Evolutionary conservation across 805 yeast genomes (phyloP).

Genomic region (Myxozyma vanderwaltii): DNA sequence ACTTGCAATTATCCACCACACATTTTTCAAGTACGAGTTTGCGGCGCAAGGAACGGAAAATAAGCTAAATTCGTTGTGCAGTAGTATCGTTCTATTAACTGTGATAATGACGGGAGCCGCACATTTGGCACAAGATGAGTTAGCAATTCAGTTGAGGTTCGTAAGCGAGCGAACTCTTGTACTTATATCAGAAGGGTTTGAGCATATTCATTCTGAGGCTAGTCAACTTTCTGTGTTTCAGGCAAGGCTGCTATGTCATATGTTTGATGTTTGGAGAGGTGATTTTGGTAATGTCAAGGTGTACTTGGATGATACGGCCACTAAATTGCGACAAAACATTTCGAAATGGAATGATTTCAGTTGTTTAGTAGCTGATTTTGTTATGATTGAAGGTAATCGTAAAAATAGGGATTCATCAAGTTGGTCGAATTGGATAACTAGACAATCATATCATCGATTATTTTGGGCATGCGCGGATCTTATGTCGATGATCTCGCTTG

Average conservation of each 20-base stretch:
- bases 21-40: background rate
- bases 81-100: background rate
- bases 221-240: background rate
- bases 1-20: slow-evolving; percentile 3
- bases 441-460: slow-evolving; percentile 1
- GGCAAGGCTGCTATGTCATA: background rate
- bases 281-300: background rate
- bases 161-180: background rate
- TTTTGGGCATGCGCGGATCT: slow-evolving; percentile 8
- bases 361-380: background rate
- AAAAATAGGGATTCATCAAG: background rate
- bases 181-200: background rate
- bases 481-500: background rate
- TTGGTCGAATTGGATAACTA: background rate
- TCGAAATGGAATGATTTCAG: slow-evolving; percentile 2
- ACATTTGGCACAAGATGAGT: background rate
- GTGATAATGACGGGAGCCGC: slow-evolving; percentile 3
- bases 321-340: slow-evolving; percentile 5
- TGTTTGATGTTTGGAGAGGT: slow-evolving; percentile 4
- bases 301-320: background rate
- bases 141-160: background rate
- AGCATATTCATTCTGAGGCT: background rate
- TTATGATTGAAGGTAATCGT: background rate
- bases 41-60: background rate
- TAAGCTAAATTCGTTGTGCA: background rate